These are phyloP conservation scores for Botryotinia narcissicola DNA, from an alignment of 2,329 filamentous ascomycete species.

Conservation along the genomic window DNA sequence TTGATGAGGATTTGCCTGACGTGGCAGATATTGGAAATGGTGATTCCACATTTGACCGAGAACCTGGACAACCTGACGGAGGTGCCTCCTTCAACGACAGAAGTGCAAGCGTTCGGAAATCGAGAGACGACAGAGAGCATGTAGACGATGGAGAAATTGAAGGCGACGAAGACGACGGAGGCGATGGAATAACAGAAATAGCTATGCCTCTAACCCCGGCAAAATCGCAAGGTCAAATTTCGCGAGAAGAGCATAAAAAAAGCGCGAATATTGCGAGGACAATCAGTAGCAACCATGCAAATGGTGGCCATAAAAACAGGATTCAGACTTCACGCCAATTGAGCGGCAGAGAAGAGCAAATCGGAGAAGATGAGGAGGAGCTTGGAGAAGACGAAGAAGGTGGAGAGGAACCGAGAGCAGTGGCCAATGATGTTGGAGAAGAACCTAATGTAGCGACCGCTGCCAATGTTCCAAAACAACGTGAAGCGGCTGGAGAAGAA, in stretches of 20 bases:
- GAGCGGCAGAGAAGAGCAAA: not conserved
- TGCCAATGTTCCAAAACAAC: not conserved
- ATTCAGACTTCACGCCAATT: too few relatives aligned
- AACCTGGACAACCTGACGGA: not conserved
- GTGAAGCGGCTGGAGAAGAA: not conserved
- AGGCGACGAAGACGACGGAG: not conserved
- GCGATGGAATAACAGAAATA: not conserved
- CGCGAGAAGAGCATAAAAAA: not conserved
- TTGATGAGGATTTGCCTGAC: not conserved
- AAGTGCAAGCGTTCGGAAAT: not conserved
- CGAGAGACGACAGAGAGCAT: not conserved
- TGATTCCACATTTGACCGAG: not conserved
- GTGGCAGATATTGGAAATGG: not conserved
- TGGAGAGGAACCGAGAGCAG: not conserved
- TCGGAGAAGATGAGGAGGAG: not conserved
- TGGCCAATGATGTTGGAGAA: not conserved
- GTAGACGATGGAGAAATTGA: not conserved
- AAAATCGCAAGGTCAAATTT: not conserved
- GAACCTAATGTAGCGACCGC: not conserved
- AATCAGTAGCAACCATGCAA: constrained; percentile 5
- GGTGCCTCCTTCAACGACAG: not conserved
- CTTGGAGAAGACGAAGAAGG: not conserved
- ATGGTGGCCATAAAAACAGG: not conserved
- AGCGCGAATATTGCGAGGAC: not conserved
- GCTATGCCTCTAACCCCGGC: not conserved